Percentiles rank a stretch among this genome's conserved stretches.
Evolutionary conservation across 148 eudicot genomes (phyloP).

Genomic region (Rhododendron molle): DNA sequence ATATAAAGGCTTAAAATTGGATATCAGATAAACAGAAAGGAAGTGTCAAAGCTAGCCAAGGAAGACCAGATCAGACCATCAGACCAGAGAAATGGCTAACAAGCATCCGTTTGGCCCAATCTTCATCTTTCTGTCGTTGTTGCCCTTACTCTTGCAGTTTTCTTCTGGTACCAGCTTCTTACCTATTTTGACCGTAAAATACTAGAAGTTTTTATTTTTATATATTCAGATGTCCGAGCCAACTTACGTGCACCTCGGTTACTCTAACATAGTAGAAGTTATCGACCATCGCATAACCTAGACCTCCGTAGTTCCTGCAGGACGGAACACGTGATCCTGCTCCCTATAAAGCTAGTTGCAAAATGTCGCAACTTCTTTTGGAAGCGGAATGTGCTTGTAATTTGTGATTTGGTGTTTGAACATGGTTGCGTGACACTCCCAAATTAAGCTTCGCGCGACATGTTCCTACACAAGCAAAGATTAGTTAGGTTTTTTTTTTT

Average conservation of each 20-base stretch:
- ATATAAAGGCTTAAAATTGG: conserved; percentile 6
- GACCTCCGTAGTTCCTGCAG: no score
- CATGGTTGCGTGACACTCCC: no score
- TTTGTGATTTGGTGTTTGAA: neutral
- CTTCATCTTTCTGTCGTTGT: conserved; percentile 20
- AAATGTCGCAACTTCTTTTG: neutral
- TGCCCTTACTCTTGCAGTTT: conserved; percentile 25
- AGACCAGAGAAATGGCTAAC: conserved; percentile 1
- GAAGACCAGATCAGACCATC: neutral
- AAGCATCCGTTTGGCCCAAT: neutral
- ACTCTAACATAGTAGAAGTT: no score
- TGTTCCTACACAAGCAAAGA: neutral
- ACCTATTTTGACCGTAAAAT: neutral
- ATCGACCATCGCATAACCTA: neutral
- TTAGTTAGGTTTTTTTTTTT: no score
- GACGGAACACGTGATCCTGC: neutral
- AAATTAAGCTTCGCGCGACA: neutral
- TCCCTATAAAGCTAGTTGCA: neutral
- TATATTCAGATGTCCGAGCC: neutral
- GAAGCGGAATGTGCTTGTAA: neutral
- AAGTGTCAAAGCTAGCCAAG: neutral
- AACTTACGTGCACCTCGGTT: neutral
- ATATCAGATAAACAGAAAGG: conserved; percentile 2
- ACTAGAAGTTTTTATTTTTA: neutral
- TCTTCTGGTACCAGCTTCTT: conserved; percentile 19